Evolutionary conservation across 352 stramenopile genomes (phyloP).

Genomic region (Phytophthora pini): DNA sequence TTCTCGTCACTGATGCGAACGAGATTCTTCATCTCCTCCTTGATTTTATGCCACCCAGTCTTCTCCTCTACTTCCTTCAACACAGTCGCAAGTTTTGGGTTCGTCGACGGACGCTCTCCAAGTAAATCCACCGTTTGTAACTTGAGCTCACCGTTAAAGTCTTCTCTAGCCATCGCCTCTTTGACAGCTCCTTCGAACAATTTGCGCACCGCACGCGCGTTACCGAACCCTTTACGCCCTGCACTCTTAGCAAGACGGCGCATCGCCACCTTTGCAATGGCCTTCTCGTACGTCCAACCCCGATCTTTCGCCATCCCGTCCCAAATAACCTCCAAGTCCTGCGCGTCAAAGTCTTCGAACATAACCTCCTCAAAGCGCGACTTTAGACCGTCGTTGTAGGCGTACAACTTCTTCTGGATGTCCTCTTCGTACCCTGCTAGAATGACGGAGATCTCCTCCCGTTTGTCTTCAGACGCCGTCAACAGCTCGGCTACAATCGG

Average conservation of each 20-base stretch:
- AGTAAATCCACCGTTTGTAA: constrained; percentile 78
- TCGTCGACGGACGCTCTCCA: constrained; percentile 76
- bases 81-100: constrained; percentile 67
- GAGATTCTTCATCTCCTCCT: constrained; percentile 78
- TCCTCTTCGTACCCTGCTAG: constrained; percentile 94
- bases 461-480: constrained; percentile 86
- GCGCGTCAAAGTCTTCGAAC: constrained; percentile 93
- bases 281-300: constrained; percentile 55
- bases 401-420: constrained; percentile 93
- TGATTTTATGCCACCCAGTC: constrained; percentile 83
- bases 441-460: constrained; percentile 89
- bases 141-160: constrained; percentile 64
- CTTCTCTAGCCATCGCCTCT: constrained; percentile 70
- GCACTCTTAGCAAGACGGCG: constrained; percentile 65
- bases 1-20: constrained; percentile 82
- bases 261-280: constrained; percentile 67
- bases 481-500: constrained; percentile 91
- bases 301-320: constrained; percentile 48
- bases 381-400: constrained; percentile 88
- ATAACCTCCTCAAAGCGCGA: constrained; percentile 87
- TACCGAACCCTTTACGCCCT: constrained; percentile 87
- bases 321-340: constrained; percentile 86
- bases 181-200: constrained; percentile 72
- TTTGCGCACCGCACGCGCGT: constrained; percentile 81
- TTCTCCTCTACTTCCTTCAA: constrained; percentile 71